Evolutionary conservation across 2,329 filamentous ascomycete genomes (phyloP).

Genomic region (Fusarium goolgardi): DNA sequence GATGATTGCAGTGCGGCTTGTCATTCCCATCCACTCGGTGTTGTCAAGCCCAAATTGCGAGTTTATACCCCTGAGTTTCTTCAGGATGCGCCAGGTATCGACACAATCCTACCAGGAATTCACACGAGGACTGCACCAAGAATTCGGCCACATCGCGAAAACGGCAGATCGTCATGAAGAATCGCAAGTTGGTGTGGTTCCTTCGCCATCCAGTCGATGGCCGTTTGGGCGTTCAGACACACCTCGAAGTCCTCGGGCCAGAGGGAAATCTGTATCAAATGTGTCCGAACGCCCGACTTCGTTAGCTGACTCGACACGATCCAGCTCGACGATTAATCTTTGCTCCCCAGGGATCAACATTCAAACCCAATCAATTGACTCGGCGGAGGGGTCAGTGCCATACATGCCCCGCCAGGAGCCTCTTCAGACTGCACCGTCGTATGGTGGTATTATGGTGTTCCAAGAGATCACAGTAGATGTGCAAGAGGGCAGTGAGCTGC

Average conservation of each 20-base stretch:
- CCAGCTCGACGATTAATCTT: constrained; percentile 46
- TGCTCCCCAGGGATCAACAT: constrained; percentile 28
- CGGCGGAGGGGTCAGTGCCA: constrained; percentile 25
- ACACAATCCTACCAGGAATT: constrained; percentile 70
- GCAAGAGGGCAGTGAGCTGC: constrained; percentile 37
- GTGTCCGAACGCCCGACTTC: constrained; percentile 29
- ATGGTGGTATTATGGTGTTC: constrained; percentile 70
- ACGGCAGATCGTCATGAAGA: constrained; percentile 12
- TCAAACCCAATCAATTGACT: constrained; percentile 34
- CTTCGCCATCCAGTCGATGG: constrained; percentile 30
- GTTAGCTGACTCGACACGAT: constrained; percentile 28
- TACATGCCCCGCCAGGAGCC: constrained; percentile 47
- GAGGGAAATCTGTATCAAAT: constrained; percentile 15
- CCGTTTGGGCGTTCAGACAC: constrained; percentile 24
- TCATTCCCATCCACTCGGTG: constrained; percentile 70
- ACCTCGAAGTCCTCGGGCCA: constrained; percentile 3
- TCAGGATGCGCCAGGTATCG: constrained; percentile 73
- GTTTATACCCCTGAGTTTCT: constrained; percentile 72
- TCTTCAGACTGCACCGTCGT: constrained; percentile 32
- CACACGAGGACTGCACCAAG: constrained; percentile 68
- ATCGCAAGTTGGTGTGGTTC: constrained; percentile 6
- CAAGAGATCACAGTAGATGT: constrained; percentile 70
- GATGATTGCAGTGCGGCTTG: constrained; percentile 68
- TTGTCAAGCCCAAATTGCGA: constrained; percentile 63
- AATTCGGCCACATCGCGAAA: constrained; percentile 65